A percentile compares a stretch with the other conserved stretches of the same genome.
phyloP scores from a whole-genome alignment of 192 early-diverging fungal genomes.

The Geosiphon pyriformis region DNA sequence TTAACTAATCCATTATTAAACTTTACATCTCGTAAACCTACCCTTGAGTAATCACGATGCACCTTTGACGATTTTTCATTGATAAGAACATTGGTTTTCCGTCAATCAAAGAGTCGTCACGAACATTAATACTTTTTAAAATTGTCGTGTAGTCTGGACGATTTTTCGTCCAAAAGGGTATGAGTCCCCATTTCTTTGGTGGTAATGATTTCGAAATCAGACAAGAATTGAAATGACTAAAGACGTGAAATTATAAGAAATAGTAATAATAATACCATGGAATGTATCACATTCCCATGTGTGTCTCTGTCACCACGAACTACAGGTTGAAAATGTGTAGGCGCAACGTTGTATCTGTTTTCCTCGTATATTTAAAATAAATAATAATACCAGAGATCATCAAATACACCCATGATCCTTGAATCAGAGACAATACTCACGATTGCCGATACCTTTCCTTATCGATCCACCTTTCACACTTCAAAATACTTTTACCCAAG shows the following conservation, averaged over 20 bases:
- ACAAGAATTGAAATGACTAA: neutral
- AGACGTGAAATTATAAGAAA: neutral
- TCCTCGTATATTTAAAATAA: neutral
- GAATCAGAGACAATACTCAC: too few species aligned
- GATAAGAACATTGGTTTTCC: conserved; percentile 44
- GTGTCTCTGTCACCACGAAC: conserved; percentile 26
- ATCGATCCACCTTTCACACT: neutral
- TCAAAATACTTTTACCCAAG: too few species aligned
- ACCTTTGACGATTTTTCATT: conserved; percentile 45
- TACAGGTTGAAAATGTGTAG: conserved; percentile 40
- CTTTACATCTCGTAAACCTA: too few species aligned
- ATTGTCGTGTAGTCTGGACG: conserved; percentile 35
- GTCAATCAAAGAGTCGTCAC: conserved; percentile 44
- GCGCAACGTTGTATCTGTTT: conserved; percentile 44
- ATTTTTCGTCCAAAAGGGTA: conserved; percentile 39
- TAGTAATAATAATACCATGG: conserved; percentile 35
- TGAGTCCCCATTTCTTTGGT: conserved; percentile 47
- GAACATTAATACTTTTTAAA: conserved; percentile 45
- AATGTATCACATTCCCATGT: conserved; percentile 31
- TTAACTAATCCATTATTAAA: neutral
- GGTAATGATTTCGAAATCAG: neutral
- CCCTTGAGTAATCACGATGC: conserved; percentile 52
- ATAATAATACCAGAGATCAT: too few species aligned
- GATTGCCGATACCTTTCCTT: neutral
- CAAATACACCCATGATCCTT: too few species aligned